Evolutionary conservation across 331 rosid genomes (phyloP).

Genomic region (Erythrophleum ivorense): DNA sequence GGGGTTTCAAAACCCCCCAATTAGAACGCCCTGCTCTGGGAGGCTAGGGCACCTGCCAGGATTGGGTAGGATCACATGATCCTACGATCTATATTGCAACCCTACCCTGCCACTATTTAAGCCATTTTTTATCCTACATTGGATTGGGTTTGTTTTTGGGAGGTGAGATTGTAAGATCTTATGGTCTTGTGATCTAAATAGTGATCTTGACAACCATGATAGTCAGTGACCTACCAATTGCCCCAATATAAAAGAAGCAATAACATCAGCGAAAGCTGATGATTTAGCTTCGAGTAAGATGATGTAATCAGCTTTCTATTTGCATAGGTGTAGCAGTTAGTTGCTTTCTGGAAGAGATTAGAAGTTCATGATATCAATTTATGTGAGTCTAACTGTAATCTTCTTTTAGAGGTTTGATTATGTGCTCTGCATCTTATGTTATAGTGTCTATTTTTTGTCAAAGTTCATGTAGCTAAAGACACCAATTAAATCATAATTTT

Average conservation of each 20-base stretch:
- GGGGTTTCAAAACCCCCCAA: background rate
- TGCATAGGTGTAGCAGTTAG: background rate
- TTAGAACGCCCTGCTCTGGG: background rate
- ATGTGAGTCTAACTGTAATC: background rate
- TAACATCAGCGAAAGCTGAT: background rate
- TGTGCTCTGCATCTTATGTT: background rate
- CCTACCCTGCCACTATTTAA: too few relatives aligned
- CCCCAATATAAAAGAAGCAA: background rate
- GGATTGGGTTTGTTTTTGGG: too few relatives aligned
- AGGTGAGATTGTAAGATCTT: background rate
- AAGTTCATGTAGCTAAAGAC: background rate
- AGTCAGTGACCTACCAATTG: background rate
- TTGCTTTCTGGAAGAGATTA: background rate
- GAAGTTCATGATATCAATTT: background rate
- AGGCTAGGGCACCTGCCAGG: background rate
- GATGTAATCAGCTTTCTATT: background rate
- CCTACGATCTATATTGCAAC: background rate
- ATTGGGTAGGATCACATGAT: background rate
- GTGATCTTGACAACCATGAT: too few relatives aligned
- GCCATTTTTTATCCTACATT: too few relatives aligned
- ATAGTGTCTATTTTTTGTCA: background rate
- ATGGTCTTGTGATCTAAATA: too few relatives aligned
- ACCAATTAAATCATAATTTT: background rate
- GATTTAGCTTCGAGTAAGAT: background rate
- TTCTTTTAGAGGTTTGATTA: background rate